These are phyloP conservation scores for Physcomitrium patens DNA, from an alignment of 225 moss, liverwort and hornwort genomes.

Conservation along the genomic window DNA sequence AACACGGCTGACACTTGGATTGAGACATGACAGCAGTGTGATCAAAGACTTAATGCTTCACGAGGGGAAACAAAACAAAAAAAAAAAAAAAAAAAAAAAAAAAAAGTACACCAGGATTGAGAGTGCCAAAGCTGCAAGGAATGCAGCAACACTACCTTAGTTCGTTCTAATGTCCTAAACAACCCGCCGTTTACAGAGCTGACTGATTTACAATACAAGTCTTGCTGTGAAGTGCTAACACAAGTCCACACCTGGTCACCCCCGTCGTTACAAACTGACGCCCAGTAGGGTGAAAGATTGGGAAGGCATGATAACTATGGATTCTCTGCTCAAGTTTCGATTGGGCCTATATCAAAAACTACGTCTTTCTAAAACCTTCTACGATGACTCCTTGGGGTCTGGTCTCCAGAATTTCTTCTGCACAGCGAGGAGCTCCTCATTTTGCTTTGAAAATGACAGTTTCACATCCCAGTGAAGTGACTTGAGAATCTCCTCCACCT, in stretches of 20 bases:
- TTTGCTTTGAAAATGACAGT: slow-evolving; percentile 36
- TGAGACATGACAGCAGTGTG: no score
- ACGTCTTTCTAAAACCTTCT: background rate
- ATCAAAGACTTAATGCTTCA: no score
- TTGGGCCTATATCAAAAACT: background rate
- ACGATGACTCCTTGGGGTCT: slow-evolving; percentile 5
- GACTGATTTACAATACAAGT: background rate
- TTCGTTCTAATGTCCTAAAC: background rate
- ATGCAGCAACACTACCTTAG: no score
- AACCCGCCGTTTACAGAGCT: background rate
- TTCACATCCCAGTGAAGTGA: slow-evolving; percentile 59
- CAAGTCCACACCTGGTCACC: background rate
- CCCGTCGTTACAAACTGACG: background rate
- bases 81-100: no score
- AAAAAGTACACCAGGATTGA: no score
- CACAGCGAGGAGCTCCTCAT: slow-evolving; percentile 55
- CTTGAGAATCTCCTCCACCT: slow-evolving; percentile 49
- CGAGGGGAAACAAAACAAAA: no score
- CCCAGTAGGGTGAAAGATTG: background rate
- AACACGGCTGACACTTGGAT: no score
- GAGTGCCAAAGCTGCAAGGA: no score
- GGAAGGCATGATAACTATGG: background rate
- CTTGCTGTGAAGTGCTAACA: background rate
- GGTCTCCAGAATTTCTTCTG: slow-evolving; percentile 68
- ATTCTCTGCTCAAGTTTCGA: background rate